Evolutionary conservation across 495 filamentous ascomycete genomes (phyloP).

Genomic region (Aspergillus kassunensis): DNA sequence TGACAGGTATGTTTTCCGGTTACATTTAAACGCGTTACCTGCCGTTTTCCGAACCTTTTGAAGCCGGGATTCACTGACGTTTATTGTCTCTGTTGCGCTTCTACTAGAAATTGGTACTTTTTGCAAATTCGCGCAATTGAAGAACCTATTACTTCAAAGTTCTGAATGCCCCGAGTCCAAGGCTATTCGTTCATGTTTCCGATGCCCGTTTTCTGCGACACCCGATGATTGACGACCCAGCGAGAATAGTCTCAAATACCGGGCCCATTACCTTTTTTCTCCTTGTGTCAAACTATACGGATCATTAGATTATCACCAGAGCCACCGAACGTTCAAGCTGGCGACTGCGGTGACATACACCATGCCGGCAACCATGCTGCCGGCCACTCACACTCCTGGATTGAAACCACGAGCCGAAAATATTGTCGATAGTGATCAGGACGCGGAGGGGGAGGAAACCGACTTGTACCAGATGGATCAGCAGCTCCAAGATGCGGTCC

Average conservation of each 20-base stretch:
- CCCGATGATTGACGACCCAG: slow-evolving; percentile 27
- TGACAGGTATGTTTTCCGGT: slow-evolving; percentile 23
- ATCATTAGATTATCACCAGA: background rate
- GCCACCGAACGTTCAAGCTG: slow-evolving; percentile 32
- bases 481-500: slow-evolving; percentile 46
- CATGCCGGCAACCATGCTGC: slow-evolving; percentile 49
- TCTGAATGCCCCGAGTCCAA: slow-evolving; percentile 14
- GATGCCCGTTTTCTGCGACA: slow-evolving; percentile 22
- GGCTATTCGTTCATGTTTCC: slow-evolving; percentile 19
- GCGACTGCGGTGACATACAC: slow-evolving; percentile 42
- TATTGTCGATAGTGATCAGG: slow-evolving; percentile 46
- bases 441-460: slow-evolving; percentile 51
- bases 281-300: slow-evolving; percentile 4
- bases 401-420: slow-evolving; percentile 30
- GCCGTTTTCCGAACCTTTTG: slow-evolving; percentile 17
- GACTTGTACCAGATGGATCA: slow-evolving; percentile 47
- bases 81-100: slow-evolving; percentile 11
- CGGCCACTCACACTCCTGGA: slow-evolving; percentile 38
- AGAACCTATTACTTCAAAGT: background rate
- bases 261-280: slow-evolving; percentile 9
- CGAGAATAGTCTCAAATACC: slow-evolving; percentile 21
- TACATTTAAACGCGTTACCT: slow-evolving; percentile 20
- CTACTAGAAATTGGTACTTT: background rate
- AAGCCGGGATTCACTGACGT: slow-evolving; percentile 13
- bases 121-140: slow-evolving; percentile 4